Conservation (phyloP, 2,329 filamentous ascomycete species). For the Monascus ruber region DNA sequence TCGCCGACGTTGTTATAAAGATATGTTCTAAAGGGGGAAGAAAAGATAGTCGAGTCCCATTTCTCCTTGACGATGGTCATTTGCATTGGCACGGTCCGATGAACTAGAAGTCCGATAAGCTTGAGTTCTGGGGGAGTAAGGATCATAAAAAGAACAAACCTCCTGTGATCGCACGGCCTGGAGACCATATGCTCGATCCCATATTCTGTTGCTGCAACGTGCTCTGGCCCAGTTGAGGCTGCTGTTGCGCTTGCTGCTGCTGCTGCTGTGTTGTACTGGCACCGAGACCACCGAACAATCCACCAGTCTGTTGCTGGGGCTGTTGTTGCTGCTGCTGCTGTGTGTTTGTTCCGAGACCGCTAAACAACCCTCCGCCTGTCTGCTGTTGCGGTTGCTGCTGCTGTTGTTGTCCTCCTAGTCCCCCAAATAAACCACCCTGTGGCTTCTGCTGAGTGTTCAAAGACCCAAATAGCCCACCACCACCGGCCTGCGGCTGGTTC, state of each 20-base stretch:
- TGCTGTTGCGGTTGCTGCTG: constrained; percentile 7
- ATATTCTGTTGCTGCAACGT: constrained; percentile 22
- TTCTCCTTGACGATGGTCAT: constrained; percentile 50
- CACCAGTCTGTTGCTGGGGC: constrained; percentile 23
- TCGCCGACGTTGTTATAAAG: constrained; percentile 53
- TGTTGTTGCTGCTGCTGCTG: constrained; percentile 2
- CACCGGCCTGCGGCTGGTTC: constrained; percentile 18
- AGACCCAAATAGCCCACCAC: constrained; percentile 16
- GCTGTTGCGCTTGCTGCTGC: constrained; percentile 18
- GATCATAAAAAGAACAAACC: constrained; percentile 10
- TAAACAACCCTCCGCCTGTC: constrained; percentile 11
- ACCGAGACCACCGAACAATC: constrained; percentile 30
- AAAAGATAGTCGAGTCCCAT: constrained; percentile 44
- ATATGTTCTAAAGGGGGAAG: constrained; percentile 48
- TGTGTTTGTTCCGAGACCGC: constrained; percentile 4
- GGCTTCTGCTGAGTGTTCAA: constrained; percentile 15
- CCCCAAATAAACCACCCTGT: constrained; percentile 18
- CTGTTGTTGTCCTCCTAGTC: constrained; percentile 9
- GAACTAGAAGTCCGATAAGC: constrained; percentile 29
- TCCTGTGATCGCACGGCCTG: constrained; percentile 32
- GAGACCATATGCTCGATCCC: constrained; percentile 32
- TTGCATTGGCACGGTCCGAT: constrained; percentile 51
- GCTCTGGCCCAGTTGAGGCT: constrained; percentile 32
- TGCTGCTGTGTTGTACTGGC: constrained; percentile 21
- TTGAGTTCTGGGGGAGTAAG: not conserved